These are phyloP conservation scores for Viridothelium virens DNA, from an alignment of 495 filamentous ascomycete species.

Conservation along the genomic window DNA sequence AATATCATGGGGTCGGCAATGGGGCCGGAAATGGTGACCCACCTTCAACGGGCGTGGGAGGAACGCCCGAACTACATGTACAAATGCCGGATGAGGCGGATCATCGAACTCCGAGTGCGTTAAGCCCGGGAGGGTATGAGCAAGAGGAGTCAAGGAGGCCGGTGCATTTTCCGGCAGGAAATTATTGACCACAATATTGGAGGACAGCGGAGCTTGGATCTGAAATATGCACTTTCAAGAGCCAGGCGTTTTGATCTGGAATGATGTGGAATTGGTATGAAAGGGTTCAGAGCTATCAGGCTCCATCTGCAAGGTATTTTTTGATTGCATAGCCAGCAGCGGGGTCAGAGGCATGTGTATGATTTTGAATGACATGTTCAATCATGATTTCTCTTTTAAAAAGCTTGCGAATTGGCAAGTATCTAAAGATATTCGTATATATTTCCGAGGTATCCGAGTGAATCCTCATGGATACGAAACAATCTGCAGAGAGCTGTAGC, in stretches of 20 bases:
- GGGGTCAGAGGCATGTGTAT: too few species aligned
- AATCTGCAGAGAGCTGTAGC: too few species aligned
- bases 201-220: slow-evolving; percentile 14
- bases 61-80: background rate
- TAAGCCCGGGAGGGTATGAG: slow-evolving; percentile 30
- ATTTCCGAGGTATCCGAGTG: too few species aligned
- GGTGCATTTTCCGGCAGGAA: slow-evolving; percentile 1
- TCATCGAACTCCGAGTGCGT: slow-evolving; percentile 18
- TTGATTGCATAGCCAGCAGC: too few species aligned
- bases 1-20: background rate
- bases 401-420: too few species aligned
- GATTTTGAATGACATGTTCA: too few species aligned
- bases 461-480: too few species aligned
- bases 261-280: background rate
- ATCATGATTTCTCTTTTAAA: too few species aligned
- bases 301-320: too few species aligned
- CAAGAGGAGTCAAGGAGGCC: slow-evolving; percentile 21
- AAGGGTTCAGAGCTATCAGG: too few species aligned
- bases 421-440: too few species aligned
- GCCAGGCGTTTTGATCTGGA: slow-evolving; percentile 43
- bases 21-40: background rate
- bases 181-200: background rate
- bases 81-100: slow-evolving; percentile 13
- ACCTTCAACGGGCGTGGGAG: background rate
- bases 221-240: slow-evolving; percentile 39